Conservation (phyloP, 148 eudicot genomes). For the Drosera capensis region DNA sequence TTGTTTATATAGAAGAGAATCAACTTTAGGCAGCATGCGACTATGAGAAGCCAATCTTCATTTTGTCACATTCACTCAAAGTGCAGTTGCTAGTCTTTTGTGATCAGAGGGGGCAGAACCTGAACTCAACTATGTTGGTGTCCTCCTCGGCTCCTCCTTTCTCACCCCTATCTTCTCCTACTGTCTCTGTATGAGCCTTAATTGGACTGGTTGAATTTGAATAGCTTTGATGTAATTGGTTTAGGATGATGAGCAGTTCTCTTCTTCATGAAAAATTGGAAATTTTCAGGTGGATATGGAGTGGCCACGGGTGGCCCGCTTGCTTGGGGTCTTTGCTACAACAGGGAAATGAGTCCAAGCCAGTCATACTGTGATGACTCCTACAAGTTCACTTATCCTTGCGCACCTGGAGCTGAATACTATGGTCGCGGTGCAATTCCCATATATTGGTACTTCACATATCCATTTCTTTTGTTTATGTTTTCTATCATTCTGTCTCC, state of each 20-base stretch:
- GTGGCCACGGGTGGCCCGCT: conserved; percentile 89
- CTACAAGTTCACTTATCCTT: conserved; percentile 71
- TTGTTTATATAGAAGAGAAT: no score
- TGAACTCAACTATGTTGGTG: no score
- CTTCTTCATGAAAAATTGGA: no score
- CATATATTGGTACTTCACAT: conserved; percentile 50
- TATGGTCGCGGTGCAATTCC: conserved; percentile 96
- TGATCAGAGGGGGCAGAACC: no score
- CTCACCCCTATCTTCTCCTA: no score
- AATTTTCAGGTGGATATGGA: conserved; percentile 75
- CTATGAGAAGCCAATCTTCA: no score
- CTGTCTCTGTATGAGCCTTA: not conserved
- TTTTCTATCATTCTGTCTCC: not conserved
- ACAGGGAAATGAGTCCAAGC: conserved; percentile 91
- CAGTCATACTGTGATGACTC: conserved; percentile 74
- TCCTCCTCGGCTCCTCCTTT: no score
- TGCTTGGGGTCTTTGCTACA: conserved; percentile 98
- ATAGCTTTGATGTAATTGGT: no score
- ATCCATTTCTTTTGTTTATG: not conserved
- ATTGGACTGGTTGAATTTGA: not conserved
- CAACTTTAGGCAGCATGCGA: no score
- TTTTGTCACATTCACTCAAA: no score
- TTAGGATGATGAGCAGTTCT: no score
- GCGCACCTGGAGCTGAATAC: conserved; percentile 76
- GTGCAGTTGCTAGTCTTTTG: no score